Conservation (phyloP, 257 asterid species). For the Jaltomata sinuosa region DNA sequence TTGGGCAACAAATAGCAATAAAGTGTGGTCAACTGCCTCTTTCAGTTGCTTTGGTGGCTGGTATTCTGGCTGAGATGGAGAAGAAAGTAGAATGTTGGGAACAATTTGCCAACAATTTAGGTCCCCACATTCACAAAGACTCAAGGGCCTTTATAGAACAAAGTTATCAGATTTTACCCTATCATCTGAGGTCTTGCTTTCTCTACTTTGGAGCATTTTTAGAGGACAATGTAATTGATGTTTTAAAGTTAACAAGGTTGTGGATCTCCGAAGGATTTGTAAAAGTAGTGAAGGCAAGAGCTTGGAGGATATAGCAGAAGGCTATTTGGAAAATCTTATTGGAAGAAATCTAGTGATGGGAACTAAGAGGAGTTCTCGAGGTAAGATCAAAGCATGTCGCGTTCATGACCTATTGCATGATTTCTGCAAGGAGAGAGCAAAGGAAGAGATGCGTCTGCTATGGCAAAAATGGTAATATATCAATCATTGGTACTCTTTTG, state of each 20-base stretch:
- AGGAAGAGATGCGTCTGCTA: background rate
- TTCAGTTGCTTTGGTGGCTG: conserved; percentile 4
- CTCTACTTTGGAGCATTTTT: conserved; percentile 10
- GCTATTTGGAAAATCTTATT: conserved; percentile 8
- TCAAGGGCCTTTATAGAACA: background rate
- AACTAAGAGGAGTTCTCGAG: background rate
- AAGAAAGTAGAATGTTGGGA: background rate
- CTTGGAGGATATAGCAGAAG: conserved; percentile 11
- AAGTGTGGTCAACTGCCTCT: background rate
- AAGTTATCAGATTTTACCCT: conserved; percentile 9
- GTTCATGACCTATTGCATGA: conserved; percentile 14
- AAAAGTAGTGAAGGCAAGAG: background rate
- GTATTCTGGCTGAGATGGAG: background rate
- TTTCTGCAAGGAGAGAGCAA: conserved; percentile 2
- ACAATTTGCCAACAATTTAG: background rate
- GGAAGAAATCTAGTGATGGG: conserved; percentile 8
- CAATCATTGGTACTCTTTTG: background rate
- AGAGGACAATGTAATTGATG: background rate
- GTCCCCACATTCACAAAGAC: background rate
- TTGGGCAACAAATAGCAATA: background rate
- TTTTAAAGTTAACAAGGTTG: background rate
- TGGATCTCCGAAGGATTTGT: conserved; percentile 22
- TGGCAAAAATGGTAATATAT: background rate
- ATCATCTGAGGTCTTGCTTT: conserved; percentile 11
- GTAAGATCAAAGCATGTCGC: conserved; percentile 6